Base-by-base conservation (phyloP, 2,329 filamentous ascomycete species). In the Fusarium temperatum region DNA sequence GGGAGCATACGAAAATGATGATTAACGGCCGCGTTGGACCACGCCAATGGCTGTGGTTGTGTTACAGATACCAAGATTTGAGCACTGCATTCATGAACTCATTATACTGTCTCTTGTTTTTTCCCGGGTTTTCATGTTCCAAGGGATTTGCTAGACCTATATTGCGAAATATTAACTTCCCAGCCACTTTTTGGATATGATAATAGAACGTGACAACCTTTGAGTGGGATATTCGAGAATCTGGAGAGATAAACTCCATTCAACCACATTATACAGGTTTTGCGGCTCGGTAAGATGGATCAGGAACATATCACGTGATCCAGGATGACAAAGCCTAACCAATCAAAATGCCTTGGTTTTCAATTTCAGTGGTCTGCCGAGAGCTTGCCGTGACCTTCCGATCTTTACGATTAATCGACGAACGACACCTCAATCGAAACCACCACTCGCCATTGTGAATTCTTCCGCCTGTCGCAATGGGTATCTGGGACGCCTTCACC, bases 401-500 rank as follows among this genome's bases (percentile, higher is more conserved):
- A 82, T 75, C 78, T 82, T 82, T 81, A 78, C 77, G 78, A 80
- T 66, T 76, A 76, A 78, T 78, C 76, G 78, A 80, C 66, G 78
- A 76, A 78, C 77, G 77, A 80, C 62, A 81, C 74, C 78, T 77
- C 79, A 79, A 78, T 77, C 76, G 77, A 80, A 81, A 81, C 79
- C 78, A 83, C 82, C 79, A 82, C 82, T 81, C 80, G 79, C 81
- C 84, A 83, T 82, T 83, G 81, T 82, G 80, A 81, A 81, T 79
- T 62, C 69, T 78, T 76, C 75, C 78, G 79, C 73, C 79, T 78
- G 80, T 82, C 85, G 84, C 83, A 83, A 92, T 92, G 90, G 90
- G 89, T 85, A 87, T 92, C 85, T 91, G 89, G 88, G 89, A 91
- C 83, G 84, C 87, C 77, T 87, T 91, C 80, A 87, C 86, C 80